Percentiles rank a stretch among this genome's conserved stretches.
These are phyloP conservation scores for Tephrocybe sp. DNA, from an alignment of 768 basidiomycete species.

Conservation along the genomic window DNA sequence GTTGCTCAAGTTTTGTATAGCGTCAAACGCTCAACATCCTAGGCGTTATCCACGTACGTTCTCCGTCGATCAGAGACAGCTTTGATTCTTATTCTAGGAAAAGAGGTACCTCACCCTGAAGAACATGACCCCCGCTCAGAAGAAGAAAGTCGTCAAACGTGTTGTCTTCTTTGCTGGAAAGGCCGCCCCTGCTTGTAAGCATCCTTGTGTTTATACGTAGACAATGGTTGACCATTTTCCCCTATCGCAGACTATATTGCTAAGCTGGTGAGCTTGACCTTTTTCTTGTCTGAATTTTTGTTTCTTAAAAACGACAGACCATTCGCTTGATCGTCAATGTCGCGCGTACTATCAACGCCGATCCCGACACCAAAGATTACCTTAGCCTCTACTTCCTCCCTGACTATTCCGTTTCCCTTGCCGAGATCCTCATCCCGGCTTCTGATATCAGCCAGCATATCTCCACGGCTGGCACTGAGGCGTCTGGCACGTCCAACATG, in stretches of 20 bases:
- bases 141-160: constrained; percentile 79
- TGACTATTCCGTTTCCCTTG: constrained; percentile 87
- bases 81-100: constrained; percentile 1
- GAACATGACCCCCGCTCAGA: constrained; percentile 71
- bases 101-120: constrained; percentile 85
- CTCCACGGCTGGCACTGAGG: constrained; percentile 95
- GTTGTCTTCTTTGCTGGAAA: constrained; percentile 99
- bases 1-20: constrained; percentile 30
- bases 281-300: not conserved
- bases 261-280: constrained; percentile 60
- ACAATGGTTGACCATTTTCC: constrained; percentile 8
- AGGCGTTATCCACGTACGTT: constrained; percentile 78
- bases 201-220: not conserved
- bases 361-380: constrained; percentile 85
- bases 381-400: constrained; percentile 94
- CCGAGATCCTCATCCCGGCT: constrained; percentile 86
- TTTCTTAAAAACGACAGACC: constrained; percentile 48
- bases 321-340: constrained; percentile 95
- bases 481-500: constrained; percentile 82
- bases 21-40: constrained; percentile 95
- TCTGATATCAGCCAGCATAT: constrained; percentile 96
- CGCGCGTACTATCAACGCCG: constrained; percentile 74
- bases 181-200: constrained; percentile 88
- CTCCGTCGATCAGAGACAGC: not conserved
- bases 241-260: constrained; percentile 74